A percentile compares a stretch with the other conserved stretches of the same genome.
Evolutionary conservation across 106 monocot genomes (phyloP).

Genomic region (Acorus calamus): DNA sequence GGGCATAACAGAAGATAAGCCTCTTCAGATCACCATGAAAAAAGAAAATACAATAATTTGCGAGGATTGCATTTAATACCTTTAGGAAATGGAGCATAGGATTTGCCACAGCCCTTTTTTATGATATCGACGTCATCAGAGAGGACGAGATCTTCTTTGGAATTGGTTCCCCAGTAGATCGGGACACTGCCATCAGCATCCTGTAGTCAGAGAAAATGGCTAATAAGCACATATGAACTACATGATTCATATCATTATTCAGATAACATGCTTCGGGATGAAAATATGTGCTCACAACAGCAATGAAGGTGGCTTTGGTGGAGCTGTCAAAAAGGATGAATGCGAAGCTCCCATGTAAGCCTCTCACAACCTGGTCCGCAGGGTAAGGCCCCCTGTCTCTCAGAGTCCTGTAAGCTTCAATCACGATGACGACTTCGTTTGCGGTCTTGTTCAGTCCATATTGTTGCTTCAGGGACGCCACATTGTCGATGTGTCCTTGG

Average conservation of each 20-base stretch:
- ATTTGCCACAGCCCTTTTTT: conserved; percentile 71
- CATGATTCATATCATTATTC: too few species aligned
- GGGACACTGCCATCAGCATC: conserved; percentile 74
- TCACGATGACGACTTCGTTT: conserved; percentile 64
- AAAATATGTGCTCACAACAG: conserved; percentile 44
- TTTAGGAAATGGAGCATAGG: conserved; percentile 86
- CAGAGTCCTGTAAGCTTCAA: conserved; percentile 79
- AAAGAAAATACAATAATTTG: too few species aligned
- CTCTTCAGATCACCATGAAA: too few species aligned
- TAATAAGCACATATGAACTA: too few species aligned
- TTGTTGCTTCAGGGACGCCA: conserved; percentile 61
- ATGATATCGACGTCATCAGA: conserved; percentile 58
- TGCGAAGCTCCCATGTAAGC: conserved; percentile 67
- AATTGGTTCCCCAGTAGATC: conserved; percentile 73
- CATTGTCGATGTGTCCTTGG: conserved; percentile 62
- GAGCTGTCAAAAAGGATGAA: conserved; percentile 68
- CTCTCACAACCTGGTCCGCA: conserved; percentile 73
- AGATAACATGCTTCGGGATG: too few species aligned
- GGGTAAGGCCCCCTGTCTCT: conserved; percentile 91
- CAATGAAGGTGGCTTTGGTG: conserved; percentile 48
- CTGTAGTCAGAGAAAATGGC: conserved; percentile 11
- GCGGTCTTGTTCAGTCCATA: conserved; percentile 73
- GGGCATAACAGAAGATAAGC: too few species aligned
- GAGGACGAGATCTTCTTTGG: conserved; percentile 46
- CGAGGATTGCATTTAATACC: conserved; percentile 18